Base-by-base conservation (phyloP, 1,284 basidiomycete genomes). In the Leccinum griseonigrum region DNA sequence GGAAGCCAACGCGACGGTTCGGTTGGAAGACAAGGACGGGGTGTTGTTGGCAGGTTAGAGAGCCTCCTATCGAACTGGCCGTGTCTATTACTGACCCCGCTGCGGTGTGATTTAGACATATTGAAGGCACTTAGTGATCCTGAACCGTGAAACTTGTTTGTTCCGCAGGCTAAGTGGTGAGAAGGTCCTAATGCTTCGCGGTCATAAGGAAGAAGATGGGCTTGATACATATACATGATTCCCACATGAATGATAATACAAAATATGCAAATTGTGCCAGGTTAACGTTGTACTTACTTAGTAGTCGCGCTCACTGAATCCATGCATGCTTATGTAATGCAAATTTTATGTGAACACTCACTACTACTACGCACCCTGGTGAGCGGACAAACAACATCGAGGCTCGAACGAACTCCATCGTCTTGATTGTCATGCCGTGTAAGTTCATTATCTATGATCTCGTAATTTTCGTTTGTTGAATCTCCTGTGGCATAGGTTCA, bases 231-330 rank as follows among this genome's bases (percentile, higher is more conserved):
- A 60, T 70, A 71, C 66, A 70, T 32, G 34, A 53, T 53, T 58
- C 62, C 55, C 63, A 62, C 46, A 54, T 61, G 56, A 64, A 58
- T 58, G 63, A 72, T 71, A 73, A 72, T 74, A 73, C 73, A 72
- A 63, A 64, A 66, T 71, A 72, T 72, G 61, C 54, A 48, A 64
- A 48, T 61, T 60, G 56, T 63, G 64, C 57, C 60, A 62, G 60
- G 64, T 60, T 54, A 63, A 61, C 69, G 22, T 26, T 26, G 22
- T 26, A 26, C 22, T 26, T 26, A 26, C 22, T 26, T 26, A 26
- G 22, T 26, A 26, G 22, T 22, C 22, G 22, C 22, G 22, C 22
- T 22, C 22, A 22, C 22, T 22, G 22, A 22, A 22, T 22, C 22
- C 22, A 22, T 22, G 22, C 22, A 26, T 26, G 22, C 22, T 26